Conservation (phyloP, 2,329 filamentous ascomycete genomes). For the Microascus cirrosus region DNA sequence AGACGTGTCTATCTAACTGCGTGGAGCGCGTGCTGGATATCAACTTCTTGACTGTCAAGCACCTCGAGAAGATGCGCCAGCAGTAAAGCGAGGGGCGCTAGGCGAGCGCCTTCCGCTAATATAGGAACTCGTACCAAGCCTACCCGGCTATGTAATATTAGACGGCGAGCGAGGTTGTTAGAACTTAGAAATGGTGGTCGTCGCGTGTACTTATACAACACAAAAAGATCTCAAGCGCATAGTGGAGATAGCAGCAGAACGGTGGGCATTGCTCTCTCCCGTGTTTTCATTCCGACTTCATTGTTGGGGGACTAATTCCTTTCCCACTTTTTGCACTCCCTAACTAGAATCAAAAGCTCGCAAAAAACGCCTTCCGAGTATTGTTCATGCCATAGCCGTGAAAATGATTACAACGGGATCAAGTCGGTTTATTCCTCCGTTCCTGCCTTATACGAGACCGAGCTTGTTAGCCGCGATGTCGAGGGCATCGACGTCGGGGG, state of each 20-base stretch:
- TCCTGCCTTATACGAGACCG: constrained; percentile 70
- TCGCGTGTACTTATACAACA: constrained; percentile 1
- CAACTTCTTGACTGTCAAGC: constrained; percentile 73
- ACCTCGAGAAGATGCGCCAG: constrained; percentile 54
- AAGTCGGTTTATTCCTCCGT: neutral
- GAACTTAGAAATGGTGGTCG: neutral
- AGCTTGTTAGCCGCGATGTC: constrained; percentile 99
- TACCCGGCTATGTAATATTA: neutral
- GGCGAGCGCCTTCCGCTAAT: neutral
- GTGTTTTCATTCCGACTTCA: constrained; percentile 2
- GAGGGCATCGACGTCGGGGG: constrained; percentile 91
- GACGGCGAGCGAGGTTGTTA: neutral
- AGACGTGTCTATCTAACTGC: constrained; percentile 81
- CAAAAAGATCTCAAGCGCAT: neutral
- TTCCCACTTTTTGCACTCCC: neutral
- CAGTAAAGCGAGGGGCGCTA: neutral
- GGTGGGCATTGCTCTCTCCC: neutral
- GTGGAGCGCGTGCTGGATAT: constrained; percentile 90
- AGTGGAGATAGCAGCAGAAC: neutral
- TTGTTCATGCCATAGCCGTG: constrained; percentile 7
- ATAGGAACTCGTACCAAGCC: neutral
- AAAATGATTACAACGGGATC: constrained; percentile 2
- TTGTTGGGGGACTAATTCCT: neutral
- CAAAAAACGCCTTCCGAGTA: constrained; percentile 8
- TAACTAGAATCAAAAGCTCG: constrained; percentile 6